Evolutionary conservation across 1,284 basidiomycete genomes (phyloP).

Genomic region (Fomitopsis palustris): DNA sequence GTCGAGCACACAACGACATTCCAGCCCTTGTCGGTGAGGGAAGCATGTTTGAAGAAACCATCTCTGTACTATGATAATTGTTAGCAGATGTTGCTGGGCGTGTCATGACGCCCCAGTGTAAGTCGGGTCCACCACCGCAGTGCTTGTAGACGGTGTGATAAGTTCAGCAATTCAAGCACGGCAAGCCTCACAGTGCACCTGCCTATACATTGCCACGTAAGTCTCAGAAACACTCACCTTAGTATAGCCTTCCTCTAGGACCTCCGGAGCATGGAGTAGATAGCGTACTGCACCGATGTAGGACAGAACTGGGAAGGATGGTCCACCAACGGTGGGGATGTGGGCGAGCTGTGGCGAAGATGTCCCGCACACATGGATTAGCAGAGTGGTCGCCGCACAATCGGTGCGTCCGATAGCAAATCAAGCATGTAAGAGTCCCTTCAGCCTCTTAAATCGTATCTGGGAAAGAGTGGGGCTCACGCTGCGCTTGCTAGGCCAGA

Average conservation of each 20-base stretch:
- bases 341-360: conserved; percentile 3
- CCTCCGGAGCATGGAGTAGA: conserved; percentile 26
- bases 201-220: no score
- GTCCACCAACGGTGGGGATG: conserved; percentile 37
- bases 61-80: conserved; percentile 5
- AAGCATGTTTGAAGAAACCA: conserved; percentile 30
- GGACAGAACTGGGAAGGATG: conserved; percentile 32
- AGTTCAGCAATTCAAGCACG: not conserved
- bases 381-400: not conserved
- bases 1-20: conserved; percentile 23
- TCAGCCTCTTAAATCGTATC: not conserved
- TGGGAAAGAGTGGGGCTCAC: not conserved
- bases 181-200: not conserved
- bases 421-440: not conserved
- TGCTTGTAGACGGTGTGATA: not conserved
- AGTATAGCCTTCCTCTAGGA: conserved; percentile 37
- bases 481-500: not conserved
- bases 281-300: conserved; percentile 30
- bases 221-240: conserved; percentile 20
- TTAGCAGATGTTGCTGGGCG: no score
- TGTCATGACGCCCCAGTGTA: no score
- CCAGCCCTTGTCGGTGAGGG: conserved; percentile 28
- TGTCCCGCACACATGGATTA: not conserved
- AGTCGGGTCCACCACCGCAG: no score
- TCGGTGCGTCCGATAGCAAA: not conserved